A percentile compares a stretch with the other conserved stretches of the same genome.
These are phyloP conservation scores for Ustilago hordei DNA, from an alignment of 1,284 basidiomycete genomes.

Conservation along the genomic window DNA sequence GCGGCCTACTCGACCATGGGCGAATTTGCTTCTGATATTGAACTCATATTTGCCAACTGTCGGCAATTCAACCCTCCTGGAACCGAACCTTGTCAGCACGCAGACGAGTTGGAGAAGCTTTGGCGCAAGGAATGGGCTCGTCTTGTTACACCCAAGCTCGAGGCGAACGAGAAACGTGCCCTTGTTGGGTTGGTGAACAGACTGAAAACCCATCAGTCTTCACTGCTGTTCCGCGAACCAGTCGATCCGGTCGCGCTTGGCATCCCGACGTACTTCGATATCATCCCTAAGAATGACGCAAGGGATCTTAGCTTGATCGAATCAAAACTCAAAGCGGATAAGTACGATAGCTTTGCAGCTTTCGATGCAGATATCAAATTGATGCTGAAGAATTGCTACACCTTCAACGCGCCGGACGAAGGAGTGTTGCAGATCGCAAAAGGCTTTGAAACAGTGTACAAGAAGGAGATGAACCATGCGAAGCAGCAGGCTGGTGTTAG, in stretches of 20 bases:
- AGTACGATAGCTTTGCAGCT: constrained; percentile 80
- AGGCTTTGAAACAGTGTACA: constrained; percentile 69
- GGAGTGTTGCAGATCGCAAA: constrained; percentile 75
- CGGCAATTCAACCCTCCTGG: constrained; percentile 72
- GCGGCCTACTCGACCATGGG: constrained; percentile 59
- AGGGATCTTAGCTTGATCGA: constrained; percentile 87
- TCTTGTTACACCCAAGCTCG: constrained; percentile 79
- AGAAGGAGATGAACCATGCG: constrained; percentile 51
- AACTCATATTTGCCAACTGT: constrained; percentile 85
- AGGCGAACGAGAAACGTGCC: constrained; percentile 83
- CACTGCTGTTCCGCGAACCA: constrained; percentile 74
- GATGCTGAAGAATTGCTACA: constrained; percentile 86
- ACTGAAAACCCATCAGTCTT: constrained; percentile 53
- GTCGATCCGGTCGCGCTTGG: constrained; percentile 76
- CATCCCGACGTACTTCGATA: constrained; percentile 84
- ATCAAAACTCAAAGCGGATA: constrained; percentile 82
- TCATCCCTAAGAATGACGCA: constrained; percentile 85
- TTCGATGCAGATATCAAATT: constrained; percentile 85
- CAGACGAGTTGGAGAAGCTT: constrained; percentile 81
- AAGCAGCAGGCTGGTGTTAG: constrained; percentile 39
- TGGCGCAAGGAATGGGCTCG: constrained; percentile 87
- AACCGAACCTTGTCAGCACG: constrained; percentile 80
- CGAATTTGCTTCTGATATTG: constrained; percentile 82
- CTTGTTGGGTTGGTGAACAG: constrained; percentile 80
- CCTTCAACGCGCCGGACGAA: constrained; percentile 84